Percentiles rank a stretch among this genome's conserved stretches.
These are phyloP conservation scores for Quercus lobata DNA, from an alignment of 331 rosid species.

Conservation along the genomic window DNA sequence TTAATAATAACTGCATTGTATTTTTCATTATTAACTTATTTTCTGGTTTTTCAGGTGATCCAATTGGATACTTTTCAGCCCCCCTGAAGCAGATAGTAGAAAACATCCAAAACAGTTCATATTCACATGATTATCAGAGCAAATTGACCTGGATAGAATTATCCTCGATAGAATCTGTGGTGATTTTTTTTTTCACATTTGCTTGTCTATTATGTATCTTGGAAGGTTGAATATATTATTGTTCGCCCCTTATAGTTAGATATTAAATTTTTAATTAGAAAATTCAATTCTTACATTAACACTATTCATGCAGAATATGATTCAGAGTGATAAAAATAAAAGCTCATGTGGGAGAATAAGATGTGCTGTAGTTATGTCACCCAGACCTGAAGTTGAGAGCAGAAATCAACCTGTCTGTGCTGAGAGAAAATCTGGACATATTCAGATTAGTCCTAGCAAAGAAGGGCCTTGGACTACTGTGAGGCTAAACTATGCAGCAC, in stretches of 20 bases:
- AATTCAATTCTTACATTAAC: conserved; percentile 1
- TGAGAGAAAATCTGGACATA: conserved; percentile 65
- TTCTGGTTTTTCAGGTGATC: conserved; percentile 53
- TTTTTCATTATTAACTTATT: conserved; percentile 6
- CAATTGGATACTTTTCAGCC: conserved; percentile 74
- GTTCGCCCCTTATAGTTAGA: not conserved
- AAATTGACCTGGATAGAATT: conserved; percentile 65
- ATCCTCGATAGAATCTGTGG: conserved; percentile 42
- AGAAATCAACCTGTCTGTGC: conserved; percentile 26
- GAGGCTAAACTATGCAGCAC: conserved; percentile 90
- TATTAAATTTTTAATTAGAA: not conserved
- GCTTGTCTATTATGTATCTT: not conserved
- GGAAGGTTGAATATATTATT: not conserved
- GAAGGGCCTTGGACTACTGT: conserved; percentile 99
- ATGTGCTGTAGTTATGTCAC: conserved; percentile 62
- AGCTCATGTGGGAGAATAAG: conserved; percentile 47
- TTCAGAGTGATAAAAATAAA: conserved; percentile 36
- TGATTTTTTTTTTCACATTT: conserved; percentile 20
- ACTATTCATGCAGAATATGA: conserved; percentile 18
- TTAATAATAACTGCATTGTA: not conserved
- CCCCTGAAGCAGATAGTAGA: conserved; percentile 64
- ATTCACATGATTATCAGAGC: conserved; percentile 27
- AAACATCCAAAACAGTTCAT: conserved; percentile 43
- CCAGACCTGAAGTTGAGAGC: conserved; percentile 45
- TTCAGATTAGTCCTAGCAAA: conserved; percentile 92